Conservation (phyloP, 2,329 filamentous ascomycete genomes). For the Elsinoe fawcettii region DNA sequence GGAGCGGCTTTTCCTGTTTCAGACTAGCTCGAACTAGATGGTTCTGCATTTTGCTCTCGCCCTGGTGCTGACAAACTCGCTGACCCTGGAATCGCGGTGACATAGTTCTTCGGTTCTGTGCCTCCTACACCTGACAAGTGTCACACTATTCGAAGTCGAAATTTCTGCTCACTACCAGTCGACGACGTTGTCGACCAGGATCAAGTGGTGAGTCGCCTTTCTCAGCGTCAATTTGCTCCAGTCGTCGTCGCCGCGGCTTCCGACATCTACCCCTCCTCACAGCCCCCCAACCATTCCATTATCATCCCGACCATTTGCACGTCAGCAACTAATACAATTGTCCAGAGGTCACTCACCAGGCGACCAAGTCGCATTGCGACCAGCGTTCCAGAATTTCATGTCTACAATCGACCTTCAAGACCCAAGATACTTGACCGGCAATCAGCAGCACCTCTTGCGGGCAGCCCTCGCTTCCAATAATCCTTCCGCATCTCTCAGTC, state of each 20-base stretch:
- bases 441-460: conserved; percentile 42
- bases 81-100: conserved; percentile 29
- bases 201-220: neutral
- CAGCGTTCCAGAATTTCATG: conserved; percentile 26
- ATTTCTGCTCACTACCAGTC: neutral
- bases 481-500: conserved; percentile 12
- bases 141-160: neutral
- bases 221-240: neutral
- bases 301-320: neutral
- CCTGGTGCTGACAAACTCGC: conserved; percentile 12
- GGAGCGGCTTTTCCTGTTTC: neutral
- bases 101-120: conserved; percentile 38
- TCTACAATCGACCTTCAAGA: conserved; percentile 6
- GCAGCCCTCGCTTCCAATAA: conserved; percentile 42
- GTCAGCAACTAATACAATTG: neutral
- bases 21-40: neutral
- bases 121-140: conserved; percentile 4
- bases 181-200: neutral
- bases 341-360: conserved; percentile 16
- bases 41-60: conserved; percentile 10
- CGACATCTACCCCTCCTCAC: neutral
- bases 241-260: conserved; percentile 2
- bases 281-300: neutral
- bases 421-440: conserved; percentile 35
- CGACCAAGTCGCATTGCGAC: conserved; percentile 17